Evolutionary conservation across 2,329 filamentous ascomycete species (phyloP), one percentile per base, ranked within the genome.

Genomic region (Ophiocordyceps polyrhachis-furcata): DNA sequence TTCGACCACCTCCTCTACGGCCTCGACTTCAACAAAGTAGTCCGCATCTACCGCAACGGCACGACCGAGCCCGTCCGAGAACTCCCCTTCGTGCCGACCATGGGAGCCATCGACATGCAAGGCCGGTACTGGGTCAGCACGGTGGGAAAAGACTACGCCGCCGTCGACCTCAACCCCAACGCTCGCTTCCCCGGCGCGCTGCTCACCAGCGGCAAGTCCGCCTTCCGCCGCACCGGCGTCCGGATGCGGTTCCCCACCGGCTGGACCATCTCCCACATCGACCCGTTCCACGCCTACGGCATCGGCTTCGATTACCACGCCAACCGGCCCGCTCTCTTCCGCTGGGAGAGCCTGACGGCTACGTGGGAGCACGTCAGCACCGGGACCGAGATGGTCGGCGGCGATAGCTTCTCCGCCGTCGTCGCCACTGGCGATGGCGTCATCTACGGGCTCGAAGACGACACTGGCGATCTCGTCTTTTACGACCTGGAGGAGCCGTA

Each of bases 1-100:
- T 25, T 43, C n/a, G 46, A 47, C 44, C 41, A 42, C 37, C 43
- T 41, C 43, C 38, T 47, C 23, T 47, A 47, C 41, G 46, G 43
- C 21, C 4, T 32, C 8, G 25, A 42, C 15, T 19, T 12, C 19
- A 8, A 41, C 28, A 8, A 2, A 3, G 17, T 47, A 2, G n/a
- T 48, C 2, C 46, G 46, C 28, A 35, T 48, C 31, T 35, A 21
- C 14, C 28, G 14, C 40, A 32, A 44, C 42, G 46, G 46, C 40
- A 9, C 15, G 13, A 32, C 37, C 8, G 38, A 48, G 40, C 15
- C 13, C 23, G 23, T 46, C 4, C 3, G 12, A 13, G 5, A 32
- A 20, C 42, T 43, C 14, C 7, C n/a, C 35, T 25, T 32, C 15
- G 25, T 12, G 19, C 43, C 35, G 19, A 44, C 46, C 40, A 40